Conservation (phyloP, 768 basidiomycete species). For the Mycena rebaudengoi region DNA sequence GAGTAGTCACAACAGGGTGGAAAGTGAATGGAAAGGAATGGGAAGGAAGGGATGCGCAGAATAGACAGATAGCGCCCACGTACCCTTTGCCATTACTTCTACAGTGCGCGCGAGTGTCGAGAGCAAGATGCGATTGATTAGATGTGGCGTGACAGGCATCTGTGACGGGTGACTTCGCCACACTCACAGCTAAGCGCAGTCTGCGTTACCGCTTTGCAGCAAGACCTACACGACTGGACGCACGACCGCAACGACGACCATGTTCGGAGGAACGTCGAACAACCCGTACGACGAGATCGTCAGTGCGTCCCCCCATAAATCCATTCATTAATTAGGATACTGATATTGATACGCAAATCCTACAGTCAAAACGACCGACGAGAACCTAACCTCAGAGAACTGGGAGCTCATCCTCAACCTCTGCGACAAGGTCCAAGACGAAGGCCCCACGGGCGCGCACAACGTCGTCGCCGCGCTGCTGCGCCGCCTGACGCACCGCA, state of each 20-base stretch:
- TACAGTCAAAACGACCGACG: slow-evolving; percentile 94
- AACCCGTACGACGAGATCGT: slow-evolving; percentile 94
- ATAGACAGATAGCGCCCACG: slow-evolving; percentile 24
- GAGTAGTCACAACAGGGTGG: neutral
- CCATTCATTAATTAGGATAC: neutral
- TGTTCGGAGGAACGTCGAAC: slow-evolving; percentile 75
- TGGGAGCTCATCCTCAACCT: slow-evolving; percentile 95
- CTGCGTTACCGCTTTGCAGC: too few relatives aligned
- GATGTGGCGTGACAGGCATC: neutral
- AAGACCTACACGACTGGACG: neutral
- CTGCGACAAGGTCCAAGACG: slow-evolving; percentile 96
- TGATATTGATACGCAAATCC: neutral
- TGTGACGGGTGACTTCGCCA: slow-evolving; percentile 1
- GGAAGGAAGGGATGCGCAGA: neutral
- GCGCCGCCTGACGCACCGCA: slow-evolving; percentile 93
- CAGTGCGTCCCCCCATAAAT: slow-evolving; percentile 59
- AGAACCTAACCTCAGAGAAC: slow-evolving; percentile 93
- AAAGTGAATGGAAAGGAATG: too few relatives aligned
- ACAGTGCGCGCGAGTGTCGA: slow-evolving; percentile 15
- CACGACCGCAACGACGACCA: slow-evolving; percentile 35
- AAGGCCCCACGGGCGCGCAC: slow-evolving; percentile 88
- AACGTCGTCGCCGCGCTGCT: slow-evolving; percentile 85
- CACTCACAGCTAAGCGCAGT: too few relatives aligned
- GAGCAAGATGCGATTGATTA: slow-evolving; percentile 18
- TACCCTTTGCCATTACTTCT: slow-evolving; percentile 62